Base-by-base conservation (phyloP, 768 basidiomycete species). In the Pholiota microspora region DNA sequence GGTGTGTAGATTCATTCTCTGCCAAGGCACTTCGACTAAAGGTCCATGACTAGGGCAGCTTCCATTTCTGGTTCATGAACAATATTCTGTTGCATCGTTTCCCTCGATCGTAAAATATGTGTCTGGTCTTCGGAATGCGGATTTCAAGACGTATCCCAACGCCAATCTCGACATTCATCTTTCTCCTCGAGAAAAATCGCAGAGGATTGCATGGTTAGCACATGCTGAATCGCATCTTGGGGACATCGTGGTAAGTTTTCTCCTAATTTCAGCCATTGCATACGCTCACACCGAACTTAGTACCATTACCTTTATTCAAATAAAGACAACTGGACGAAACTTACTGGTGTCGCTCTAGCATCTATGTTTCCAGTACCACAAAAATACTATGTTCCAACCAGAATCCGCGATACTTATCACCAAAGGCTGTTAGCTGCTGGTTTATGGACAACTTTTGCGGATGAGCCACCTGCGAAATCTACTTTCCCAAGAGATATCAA, bases 171-270 rank as follows among this genome's bases (percentile, higher is more conserved):
- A 89, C 64, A 73, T 63, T 9, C 63, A 68, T 31, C 71, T 90
- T 15, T 73, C 61, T 31, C 49, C 68, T 10, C 57, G 60, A 9
- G 79, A 90, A 62, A 79, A 69, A 45, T 76, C 87, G 0, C 77
- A 84, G 64, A 73, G 69, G 48, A 70, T 72, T 0, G 89, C 89
- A 1, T 86, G 89, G 79, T 73, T 72, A 36, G 78, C 85, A 1
- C 88, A 92, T 64, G 69, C 83, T 7, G 85, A 88, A 57, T 70
- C 83, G 7, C 76, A 82, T 51, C 67, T 92, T 21, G 89, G 88
- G 8, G 83, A 89, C 63, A 67, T 93, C 12, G 76, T 88, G 49
- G 91, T 92, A 67, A 65, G 86, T n/a, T n/a, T n/a, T n/a, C 76
- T 35, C 16, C 29, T 18, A 28, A 28, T 27, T 44, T 12, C 27